These are phyloP conservation scores for Aspergillus neoniger DNA, from an alignment of 2,329 filamentous ascomycete genomes.

Conservation along the genomic window DNA sequence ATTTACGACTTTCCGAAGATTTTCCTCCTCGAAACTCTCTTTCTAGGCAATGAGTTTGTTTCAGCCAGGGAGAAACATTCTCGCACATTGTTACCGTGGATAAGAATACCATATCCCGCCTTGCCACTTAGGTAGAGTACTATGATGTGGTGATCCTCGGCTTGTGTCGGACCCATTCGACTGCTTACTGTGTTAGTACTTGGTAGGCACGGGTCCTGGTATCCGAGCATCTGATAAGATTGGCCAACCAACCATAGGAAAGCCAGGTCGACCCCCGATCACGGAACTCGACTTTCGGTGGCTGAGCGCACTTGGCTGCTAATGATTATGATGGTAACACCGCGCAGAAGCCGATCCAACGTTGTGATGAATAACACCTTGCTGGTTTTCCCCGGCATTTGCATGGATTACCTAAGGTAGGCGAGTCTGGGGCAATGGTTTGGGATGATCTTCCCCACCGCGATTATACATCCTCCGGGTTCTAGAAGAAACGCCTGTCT, in stretches of 20 bases:
- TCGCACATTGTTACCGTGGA: background rate
- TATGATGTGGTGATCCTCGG: slow-evolving; percentile 2
- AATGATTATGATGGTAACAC: background rate
- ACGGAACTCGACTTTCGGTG: background rate
- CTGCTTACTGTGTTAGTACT: too few relatives aligned
- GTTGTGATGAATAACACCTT: background rate
- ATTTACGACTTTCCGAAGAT: background rate
- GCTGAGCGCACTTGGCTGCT: background rate
- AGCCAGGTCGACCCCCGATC: background rate
- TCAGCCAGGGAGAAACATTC: background rate
- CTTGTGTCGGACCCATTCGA: background rate
- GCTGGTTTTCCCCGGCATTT: background rate
- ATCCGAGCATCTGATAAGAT: slow-evolving; percentile 21
- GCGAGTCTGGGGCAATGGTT: slow-evolving; percentile 1
- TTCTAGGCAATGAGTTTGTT: background rate
- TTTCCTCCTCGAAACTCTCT: background rate
- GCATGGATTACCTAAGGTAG: slow-evolving; percentile 3
- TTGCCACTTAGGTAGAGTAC: slow-evolving; percentile 1
- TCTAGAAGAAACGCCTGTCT: slow-evolving; percentile 5
- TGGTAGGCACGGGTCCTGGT: slow-evolving; percentile 6
- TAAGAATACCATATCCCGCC: background rate
- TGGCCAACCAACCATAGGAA: background rate
- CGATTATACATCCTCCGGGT: slow-evolving; percentile 9
- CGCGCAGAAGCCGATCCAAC: background rate
- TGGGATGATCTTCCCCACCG: background rate